These are phyloP conservation scores for Phyllosticta citriasiana DNA, from an alignment of 2,329 filamentous ascomycete genomes.

Conservation along the genomic window DNA sequence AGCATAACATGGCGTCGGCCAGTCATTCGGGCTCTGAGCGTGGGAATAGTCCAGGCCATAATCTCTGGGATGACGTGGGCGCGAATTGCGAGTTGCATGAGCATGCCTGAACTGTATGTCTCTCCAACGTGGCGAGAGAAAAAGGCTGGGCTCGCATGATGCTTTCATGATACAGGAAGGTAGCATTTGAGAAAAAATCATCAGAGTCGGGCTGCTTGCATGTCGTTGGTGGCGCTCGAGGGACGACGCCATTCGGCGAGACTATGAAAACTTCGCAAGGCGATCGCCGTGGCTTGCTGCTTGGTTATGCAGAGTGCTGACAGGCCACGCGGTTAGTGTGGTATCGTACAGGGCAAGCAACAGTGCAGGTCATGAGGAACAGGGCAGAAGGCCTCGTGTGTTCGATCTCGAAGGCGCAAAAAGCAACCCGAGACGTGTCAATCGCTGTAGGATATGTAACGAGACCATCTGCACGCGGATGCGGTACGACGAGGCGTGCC, in stretches of 20 bases:
- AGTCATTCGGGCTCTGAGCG: background rate
- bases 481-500: background rate
- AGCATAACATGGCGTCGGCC: background rate
- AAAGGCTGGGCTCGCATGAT: background rate
- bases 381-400: background rate
- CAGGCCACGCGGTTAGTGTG: background rate
- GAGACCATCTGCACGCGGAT: background rate
- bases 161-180: background rate
- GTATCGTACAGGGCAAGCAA: background rate
- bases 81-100: background rate
- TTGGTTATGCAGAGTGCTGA: background rate
- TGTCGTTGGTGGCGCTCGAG: background rate
- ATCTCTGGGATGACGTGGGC: background rate
- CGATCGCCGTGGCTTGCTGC: background rate
- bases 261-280: background rate
- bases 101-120: background rate
- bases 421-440: background rate
- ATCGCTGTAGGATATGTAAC: background rate
- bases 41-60: background rate
- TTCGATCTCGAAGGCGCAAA: background rate
- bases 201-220: background rate
- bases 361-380: background rate
- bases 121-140: background rate
- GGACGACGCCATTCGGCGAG: background rate
- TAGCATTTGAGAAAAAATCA: background rate